Evolutionary conservation across 306 rosid species (phyloP).

Genomic region (Fagus crenata): DNA sequence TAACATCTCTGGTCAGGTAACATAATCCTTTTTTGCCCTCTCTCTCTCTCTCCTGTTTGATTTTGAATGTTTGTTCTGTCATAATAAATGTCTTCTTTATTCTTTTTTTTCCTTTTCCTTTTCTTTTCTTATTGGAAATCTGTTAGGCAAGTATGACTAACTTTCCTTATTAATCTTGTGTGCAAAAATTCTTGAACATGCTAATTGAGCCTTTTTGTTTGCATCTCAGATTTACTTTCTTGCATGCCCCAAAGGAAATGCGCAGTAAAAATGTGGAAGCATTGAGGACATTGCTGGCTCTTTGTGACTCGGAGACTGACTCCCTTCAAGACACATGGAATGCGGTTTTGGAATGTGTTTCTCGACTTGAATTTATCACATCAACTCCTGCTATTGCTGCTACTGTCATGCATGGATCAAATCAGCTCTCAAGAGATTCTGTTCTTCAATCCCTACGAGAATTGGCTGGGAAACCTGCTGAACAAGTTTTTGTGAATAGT

Average conservation of each 20-base stretch:
- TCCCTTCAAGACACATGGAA: constrained; percentile 99
- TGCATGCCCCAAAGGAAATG: constrained; percentile 99
- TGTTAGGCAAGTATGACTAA: constrained; percentile 18
- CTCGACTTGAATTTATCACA: constrained; percentile 89
- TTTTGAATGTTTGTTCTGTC: constrained; percentile 2
- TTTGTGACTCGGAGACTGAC: constrained; percentile 76
- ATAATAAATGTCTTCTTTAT: neutral
- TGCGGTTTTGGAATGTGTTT: constrained; percentile 96
- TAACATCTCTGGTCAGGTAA: constrained; percentile 96
- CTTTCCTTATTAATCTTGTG: constrained; percentile 20
- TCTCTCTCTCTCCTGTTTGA: neutral
- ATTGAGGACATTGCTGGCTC: constrained; percentile 68
- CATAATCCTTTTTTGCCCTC: constrained; percentile 13
- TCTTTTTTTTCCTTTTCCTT: neutral
- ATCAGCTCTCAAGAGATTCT: constrained; percentile 94
- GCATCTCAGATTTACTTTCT: constrained; percentile 84
- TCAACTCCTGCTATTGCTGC: constrained; percentile 80
- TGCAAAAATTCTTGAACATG: constrained; percentile 17
- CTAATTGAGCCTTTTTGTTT: constrained; percentile 38
- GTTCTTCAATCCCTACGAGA: constrained; percentile 89
- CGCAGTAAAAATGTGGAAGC: constrained; percentile 98
- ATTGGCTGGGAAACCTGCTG: constrained; percentile 94
- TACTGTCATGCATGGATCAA: constrained; percentile 94
- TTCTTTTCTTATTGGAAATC: constrained; percentile 13
- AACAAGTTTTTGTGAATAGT: constrained; percentile 91